phyloP scores from a whole-genome alignment of 1,284 basidiomycete genomes.

The Melampsora larici-populina region DNA sequence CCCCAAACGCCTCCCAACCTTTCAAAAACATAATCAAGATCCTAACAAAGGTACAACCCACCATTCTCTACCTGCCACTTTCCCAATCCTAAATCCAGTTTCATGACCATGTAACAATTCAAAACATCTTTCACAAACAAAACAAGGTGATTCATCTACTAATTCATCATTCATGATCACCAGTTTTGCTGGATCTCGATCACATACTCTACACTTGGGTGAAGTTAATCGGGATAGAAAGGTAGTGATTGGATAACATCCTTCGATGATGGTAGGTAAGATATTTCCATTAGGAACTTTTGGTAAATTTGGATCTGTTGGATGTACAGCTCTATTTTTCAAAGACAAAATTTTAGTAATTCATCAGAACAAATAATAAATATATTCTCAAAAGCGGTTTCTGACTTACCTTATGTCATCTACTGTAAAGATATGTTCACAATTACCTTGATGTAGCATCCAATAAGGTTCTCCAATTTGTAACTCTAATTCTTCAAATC shows the following conservation, averaged over 20 bases:
- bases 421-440: too few relatives aligned
- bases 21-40: not conserved
- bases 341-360: not conserved
- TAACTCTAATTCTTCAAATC: constrained; percentile 50
- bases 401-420: constrained; percentile 66
- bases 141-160: constrained; percentile 69
- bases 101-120: constrained; percentile 61
- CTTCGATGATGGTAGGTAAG: not conserved
- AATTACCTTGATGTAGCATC: constrained; percentile 71
- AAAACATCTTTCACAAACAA: constrained; percentile 71
- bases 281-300: not conserved
- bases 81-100: not conserved
- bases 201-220: constrained; percentile 64
- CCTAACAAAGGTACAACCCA: constrained; percentile 30
- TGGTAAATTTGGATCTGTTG: constrained; percentile 5
- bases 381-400: not conserved
- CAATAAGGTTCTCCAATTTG: constrained; percentile 71
- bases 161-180: constrained; percentile 67
- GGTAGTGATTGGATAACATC: constrained; percentile 47
- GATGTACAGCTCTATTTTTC: constrained; percentile 19
- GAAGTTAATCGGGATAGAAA: constrained; percentile 45
- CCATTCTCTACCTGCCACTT: constrained; percentile 12
- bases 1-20: too few relatives aligned
- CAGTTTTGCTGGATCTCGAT: constrained; percentile 65
- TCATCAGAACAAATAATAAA: not conserved